Evolutionary conservation across 495 filamentous ascomycete species (phyloP).

Genomic region (Penicillium paradoxum): DNA sequence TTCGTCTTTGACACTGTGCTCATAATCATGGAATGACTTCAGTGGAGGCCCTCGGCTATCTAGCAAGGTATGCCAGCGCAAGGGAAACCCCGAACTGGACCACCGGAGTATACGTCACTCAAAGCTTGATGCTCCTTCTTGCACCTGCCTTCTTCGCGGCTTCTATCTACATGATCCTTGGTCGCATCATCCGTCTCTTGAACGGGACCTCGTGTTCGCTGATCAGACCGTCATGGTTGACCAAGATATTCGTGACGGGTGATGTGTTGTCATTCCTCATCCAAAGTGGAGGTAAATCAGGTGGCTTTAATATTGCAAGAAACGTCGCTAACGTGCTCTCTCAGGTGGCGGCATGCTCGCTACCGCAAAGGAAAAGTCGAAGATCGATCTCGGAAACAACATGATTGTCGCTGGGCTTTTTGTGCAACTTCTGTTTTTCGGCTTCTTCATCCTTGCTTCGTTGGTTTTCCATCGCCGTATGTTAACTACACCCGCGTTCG

Average conservation of each 20-base stretch:
- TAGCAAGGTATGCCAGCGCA: slow-evolving; percentile 40
- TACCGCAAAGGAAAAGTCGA: slow-evolving; percentile 15
- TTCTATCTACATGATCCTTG: slow-evolving; percentile 54
- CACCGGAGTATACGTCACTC: slow-evolving; percentile 24
- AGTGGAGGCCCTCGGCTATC: slow-evolving; percentile 53
- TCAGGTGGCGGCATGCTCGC: slow-evolving; percentile 37
- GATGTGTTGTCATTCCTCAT: slow-evolving; percentile 26
- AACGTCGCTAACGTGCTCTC: not conserved
- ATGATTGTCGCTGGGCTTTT: slow-evolving; percentile 44
- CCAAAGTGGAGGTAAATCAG: slow-evolving; percentile 18
- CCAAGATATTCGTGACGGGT: slow-evolving; percentile 29
- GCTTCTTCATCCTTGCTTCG: slow-evolving; percentile 36
- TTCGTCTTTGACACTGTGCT: not conserved
- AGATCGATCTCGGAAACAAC: slow-evolving; percentile 34
- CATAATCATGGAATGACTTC: not conserved
- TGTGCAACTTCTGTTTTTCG: slow-evolving; percentile 42
- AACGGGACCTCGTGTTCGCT: slow-evolving; percentile 32
- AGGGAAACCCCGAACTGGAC: slow-evolving; percentile 19
- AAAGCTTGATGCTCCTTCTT: slow-evolving; percentile 29
- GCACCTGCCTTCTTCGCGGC: slow-evolving; percentile 42
- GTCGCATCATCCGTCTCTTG: slow-evolving; percentile 39
- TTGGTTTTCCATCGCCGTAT: slow-evolving; percentile 37
- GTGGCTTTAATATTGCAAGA: slow-evolving; percentile 7
- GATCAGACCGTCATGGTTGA: slow-evolving; percentile 13
- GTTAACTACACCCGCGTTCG: slow-evolving; percentile 43